Conservation (phyloP, 768 basidiomycete genomes). For the Cystobasidium onofrii region DNA sequence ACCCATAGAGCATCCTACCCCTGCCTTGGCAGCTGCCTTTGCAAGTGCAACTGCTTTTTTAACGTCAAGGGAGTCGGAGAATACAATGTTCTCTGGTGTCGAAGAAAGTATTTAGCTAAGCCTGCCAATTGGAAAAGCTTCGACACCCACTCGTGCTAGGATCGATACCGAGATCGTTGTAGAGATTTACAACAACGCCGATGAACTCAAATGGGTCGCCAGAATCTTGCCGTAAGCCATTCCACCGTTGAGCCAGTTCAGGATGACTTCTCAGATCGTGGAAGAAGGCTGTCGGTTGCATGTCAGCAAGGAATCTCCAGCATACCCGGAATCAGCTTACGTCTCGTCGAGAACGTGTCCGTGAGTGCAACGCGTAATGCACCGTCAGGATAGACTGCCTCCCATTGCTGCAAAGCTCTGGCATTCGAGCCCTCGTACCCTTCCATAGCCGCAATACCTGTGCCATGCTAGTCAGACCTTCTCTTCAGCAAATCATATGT, state of each 20-base stretch:
- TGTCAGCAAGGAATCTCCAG: neutral
- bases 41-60: constrained; percentile 64
- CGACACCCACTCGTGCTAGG: constrained; percentile 49
- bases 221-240: constrained; percentile 81
- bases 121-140: too few relatives aligned
- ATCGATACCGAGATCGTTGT: constrained; percentile 63
- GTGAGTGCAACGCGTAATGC: constrained; percentile 66
- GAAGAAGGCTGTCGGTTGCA: constrained; percentile 12
- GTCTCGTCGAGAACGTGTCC: constrained; percentile 83
- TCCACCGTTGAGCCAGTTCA: constrained; percentile 63
- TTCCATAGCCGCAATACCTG: constrained; percentile 60
- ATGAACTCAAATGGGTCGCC: constrained; percentile 82
- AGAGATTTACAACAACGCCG: constrained; percentile 62
- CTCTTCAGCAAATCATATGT: neutral
- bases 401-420: constrained; percentile 75
- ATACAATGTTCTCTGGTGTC: constrained; percentile 59
- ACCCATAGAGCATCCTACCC: constrained; percentile 70
- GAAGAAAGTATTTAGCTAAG: neutral
- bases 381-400: constrained; percentile 50
- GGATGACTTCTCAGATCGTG: constrained; percentile 56
- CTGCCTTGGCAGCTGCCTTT: constrained; percentile 63
- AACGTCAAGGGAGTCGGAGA: constrained; percentile 69
- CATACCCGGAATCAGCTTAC: constrained; percentile 45
- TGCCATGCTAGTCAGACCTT: neutral
- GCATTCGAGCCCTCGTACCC: constrained; percentile 73